Conservation (phyloP, 2,329 filamentous ascomycete genomes). For the Diaporthe batatas region DNA sequence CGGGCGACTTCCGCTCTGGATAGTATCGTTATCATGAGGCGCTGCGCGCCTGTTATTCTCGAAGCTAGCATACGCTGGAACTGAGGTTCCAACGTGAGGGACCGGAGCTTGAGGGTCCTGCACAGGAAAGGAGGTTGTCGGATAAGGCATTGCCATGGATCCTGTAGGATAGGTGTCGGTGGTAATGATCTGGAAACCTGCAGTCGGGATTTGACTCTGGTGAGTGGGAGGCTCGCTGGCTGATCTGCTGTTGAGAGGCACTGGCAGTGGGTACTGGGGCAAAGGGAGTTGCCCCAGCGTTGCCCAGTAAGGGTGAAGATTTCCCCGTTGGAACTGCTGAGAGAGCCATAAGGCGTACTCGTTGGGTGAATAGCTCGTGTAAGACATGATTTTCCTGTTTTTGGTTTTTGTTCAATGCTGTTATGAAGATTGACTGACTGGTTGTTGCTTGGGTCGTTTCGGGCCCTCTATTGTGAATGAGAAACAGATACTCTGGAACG, state of each 20-base stretch:
- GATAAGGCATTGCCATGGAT: background rate
- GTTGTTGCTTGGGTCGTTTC: background rate
- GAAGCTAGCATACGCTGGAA: background rate
- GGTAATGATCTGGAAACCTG: background rate
- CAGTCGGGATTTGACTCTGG: background rate
- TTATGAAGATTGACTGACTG: background rate
- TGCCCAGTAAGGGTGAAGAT: background rate
- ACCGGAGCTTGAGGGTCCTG: background rate
- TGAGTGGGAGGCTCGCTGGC: background rate
- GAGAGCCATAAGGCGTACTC: background rate
- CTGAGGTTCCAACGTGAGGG: background rate
- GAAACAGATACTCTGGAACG: background rate
- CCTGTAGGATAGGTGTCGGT: background rate
- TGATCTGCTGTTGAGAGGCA: background rate
- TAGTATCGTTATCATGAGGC: background rate
- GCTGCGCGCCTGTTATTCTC: background rate
- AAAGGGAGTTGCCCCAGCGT: background rate
- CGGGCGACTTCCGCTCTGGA: too few species aligned
- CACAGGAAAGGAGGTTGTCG: background rate
- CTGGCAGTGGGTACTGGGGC: background rate
- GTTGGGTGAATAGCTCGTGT: background rate
- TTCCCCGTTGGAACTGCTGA: background rate
- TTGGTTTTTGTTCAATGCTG: background rate
- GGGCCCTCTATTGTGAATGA: background rate
- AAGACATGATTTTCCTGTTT: background rate